These are phyloP conservation scores for Lignosus rhinocerotis DNA, from an alignment of 1,284 basidiomycete species.

Conservation along the genomic window DNA sequence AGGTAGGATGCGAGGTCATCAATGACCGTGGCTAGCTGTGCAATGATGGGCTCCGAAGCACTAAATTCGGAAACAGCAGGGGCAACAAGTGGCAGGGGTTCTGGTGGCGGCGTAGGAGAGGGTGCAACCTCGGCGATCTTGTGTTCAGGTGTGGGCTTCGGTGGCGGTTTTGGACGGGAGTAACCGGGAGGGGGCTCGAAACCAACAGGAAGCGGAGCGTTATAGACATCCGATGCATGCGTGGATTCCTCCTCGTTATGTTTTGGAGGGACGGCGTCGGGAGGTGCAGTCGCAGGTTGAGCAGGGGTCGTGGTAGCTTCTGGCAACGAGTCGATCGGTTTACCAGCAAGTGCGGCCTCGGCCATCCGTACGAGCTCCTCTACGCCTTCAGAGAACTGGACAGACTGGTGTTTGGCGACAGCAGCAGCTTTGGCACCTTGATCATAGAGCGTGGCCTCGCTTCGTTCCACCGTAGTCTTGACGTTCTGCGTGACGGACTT, in stretches of 20 bases:
- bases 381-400: slow-evolving; percentile 61
- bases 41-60: slow-evolving; percentile 83
- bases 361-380: slow-evolving; percentile 66
- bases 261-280: slow-evolving; percentile 29
- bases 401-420: slow-evolving; percentile 48
- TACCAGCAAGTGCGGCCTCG: slow-evolving; percentile 63
- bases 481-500: slow-evolving; percentile 47
- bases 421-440: slow-evolving; percentile 43
- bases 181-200: slow-evolving; percentile 92
- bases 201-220: slow-evolving; percentile 80
- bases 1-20: slow-evolving; percentile 90
- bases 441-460: slow-evolving; percentile 40
- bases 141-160: slow-evolving; percentile 13
- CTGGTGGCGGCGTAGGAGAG: slow-evolving; percentile 29
- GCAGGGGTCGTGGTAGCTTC: slow-evolving; percentile 36
- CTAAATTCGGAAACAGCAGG: slow-evolving; percentile 78
- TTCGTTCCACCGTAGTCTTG: slow-evolving; percentile 51
- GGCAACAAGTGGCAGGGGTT: slow-evolving; percentile 76
- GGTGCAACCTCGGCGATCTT: slow-evolving; percentile 33
- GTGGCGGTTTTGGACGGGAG: slow-evolving; percentile 52
- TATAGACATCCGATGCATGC: slow-evolving; percentile 56
- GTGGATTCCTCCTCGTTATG: slow-evolving; percentile 21
- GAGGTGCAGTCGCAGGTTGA: slow-evolving; percentile 32
- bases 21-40: slow-evolving; percentile 91
- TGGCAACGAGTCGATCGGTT: slow-evolving; percentile 34